Base-by-base conservation (phyloP, 2,329 filamentous ascomycete species). In the Paracamarosporium sp. region DNA sequence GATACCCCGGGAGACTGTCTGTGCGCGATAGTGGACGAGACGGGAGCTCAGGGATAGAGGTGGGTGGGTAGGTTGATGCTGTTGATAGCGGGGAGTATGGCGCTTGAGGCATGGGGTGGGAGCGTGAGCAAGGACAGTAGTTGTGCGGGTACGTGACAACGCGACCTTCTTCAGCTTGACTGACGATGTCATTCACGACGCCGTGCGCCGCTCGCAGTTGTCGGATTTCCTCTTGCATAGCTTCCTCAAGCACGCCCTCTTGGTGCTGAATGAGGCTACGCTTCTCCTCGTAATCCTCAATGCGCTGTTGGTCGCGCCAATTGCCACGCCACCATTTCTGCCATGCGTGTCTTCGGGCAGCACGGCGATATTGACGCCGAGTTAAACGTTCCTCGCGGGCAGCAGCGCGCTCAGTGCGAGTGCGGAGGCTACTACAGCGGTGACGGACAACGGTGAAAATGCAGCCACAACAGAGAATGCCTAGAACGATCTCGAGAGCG, bases 341-440 rank as follows among this genome's bases (percentile, higher is more conserved):
- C 76, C 82, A 81, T 38, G 79, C 77, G 45, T 84, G 82, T 28
- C 80, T 75, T 22, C 82, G 79, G 20, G 84, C 84, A 28, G 84
- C 83, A 30, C 80, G 78, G 41, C 80, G 80, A 63, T 87, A 87
- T 7, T 81, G 78, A 12, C 80, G 77, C 11, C 77, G 81, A 27
- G 80, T 82, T 28, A 79, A 76, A 50, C 84, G 79, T 70, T 87
- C 84, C 73, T 87, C 85, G 13, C 79, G 79, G 41, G 80, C 76
- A 15, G 85, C 83, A 8, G 82, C 79, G 25, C 83, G 78, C 56
- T 86, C 84, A 12, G 80, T 82, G 56, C 81, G 80, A 28, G 78
- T 80, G 30, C 83, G 80, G 24, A 80, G 77, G 50, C 81, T 81
- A 62, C 80, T 79, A 59, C 79, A 85, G 60, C 81, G 81, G 55